A percentile compares a stretch with the other conserved stretches of the same genome.
These are phyloP conservation scores for Epichloe sylvatica DNA, from an alignment of 2,329 filamentous ascomycete species.

Conservation along the genomic window DNA sequence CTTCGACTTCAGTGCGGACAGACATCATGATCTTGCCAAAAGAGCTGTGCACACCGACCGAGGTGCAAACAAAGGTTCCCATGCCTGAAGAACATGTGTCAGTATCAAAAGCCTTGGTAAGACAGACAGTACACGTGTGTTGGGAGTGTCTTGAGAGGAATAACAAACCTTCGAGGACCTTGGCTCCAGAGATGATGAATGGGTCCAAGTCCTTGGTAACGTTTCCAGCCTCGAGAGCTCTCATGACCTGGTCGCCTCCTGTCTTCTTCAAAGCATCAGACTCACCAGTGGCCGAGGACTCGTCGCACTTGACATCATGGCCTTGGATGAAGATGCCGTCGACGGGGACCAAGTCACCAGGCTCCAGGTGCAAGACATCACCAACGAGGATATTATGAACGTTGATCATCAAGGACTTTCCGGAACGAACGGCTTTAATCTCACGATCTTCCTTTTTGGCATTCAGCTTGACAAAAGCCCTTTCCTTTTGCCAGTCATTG, in stretches of 20 bases:
- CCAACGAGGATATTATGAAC: constrained; percentile 55
- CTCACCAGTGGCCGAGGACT: constrained; percentile 61
- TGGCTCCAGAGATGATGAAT: constrained; percentile 46
- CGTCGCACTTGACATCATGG: constrained; percentile 46
- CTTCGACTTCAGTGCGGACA: constrained; percentile 34
- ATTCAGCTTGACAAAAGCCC: constrained; percentile 50
- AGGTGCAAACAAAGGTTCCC: constrained; percentile 40
- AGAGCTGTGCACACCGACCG: constrained; percentile 40
- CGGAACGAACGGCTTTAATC: constrained; percentile 53
- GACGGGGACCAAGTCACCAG: constrained; percentile 56
- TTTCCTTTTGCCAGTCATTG: constrained; percentile 57
- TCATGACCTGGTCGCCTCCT: constrained; percentile 42
- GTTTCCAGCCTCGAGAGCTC: constrained; percentile 34
- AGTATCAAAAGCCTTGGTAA: no score
- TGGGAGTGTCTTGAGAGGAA: not conserved
- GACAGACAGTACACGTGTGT: no score
- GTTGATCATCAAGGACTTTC: constrained; percentile 48
- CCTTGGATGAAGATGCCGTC: constrained; percentile 54
- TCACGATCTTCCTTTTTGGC: constrained; percentile 48
- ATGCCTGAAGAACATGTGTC: constrained; percentile 18
- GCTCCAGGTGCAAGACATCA: constrained; percentile 54
- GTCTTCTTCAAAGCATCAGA: constrained; percentile 60
- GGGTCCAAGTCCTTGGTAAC: constrained; percentile 42
- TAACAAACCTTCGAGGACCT: constrained; percentile 33
- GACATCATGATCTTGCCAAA: constrained; percentile 44